These are phyloP conservation scores for Lanmaoa pseudosensibilis DNA, from an alignment of 768 basidiomycete species.

Conservation along the genomic window DNA sequence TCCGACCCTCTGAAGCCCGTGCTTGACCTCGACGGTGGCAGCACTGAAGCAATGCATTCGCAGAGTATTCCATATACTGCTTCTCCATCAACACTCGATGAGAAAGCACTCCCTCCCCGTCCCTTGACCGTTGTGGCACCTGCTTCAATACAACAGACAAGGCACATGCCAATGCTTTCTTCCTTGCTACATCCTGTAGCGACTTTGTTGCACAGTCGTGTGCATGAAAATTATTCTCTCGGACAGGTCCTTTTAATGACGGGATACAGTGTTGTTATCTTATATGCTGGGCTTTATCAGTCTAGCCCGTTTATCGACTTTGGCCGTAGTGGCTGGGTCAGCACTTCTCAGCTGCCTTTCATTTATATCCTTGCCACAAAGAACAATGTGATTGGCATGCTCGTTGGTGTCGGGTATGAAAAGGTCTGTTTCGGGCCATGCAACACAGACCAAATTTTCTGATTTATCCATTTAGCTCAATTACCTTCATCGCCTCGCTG, in stretches of 20 bases:
- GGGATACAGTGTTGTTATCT: slow-evolving; percentile 44
- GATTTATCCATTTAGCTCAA: slow-evolving; percentile 51
- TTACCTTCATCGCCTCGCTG: slow-evolving; percentile 70
- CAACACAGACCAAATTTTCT: background rate
- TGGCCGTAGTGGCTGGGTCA: slow-evolving; percentile 51
- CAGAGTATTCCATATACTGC: background rate
- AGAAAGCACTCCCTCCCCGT: slow-evolving; percentile 19
- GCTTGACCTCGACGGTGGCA: slow-evolving; percentile 19
- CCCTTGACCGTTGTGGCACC: slow-evolving; percentile 1
- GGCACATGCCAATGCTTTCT: slow-evolving; percentile 39
- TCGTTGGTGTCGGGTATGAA: slow-evolving; percentile 67
- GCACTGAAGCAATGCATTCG: slow-evolving; percentile 11
- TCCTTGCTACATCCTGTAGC: slow-evolving; percentile 45
- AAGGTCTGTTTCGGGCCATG: slow-evolving; percentile 36
- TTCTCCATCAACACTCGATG: slow-evolving; percentile 2
- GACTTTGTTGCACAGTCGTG: slow-evolving; percentile 40
- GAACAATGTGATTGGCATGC: slow-evolving; percentile 59
- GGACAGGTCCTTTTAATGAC: slow-evolving; percentile 48
- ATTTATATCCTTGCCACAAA: slow-evolving; percentile 66
- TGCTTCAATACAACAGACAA: slow-evolving; percentile 13
- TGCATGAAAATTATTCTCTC: slow-evolving; percentile 51
- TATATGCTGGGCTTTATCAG: slow-evolving; percentile 51
- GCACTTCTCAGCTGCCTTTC: slow-evolving; percentile 60
- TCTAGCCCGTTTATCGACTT: slow-evolving; percentile 53
- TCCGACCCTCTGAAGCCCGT: slow-evolving; percentile 13